These are phyloP conservation scores for Paxillus ammoniavirescens DNA, from an alignment of 768 basidiomycete genomes.

Conservation along the genomic window DNA sequence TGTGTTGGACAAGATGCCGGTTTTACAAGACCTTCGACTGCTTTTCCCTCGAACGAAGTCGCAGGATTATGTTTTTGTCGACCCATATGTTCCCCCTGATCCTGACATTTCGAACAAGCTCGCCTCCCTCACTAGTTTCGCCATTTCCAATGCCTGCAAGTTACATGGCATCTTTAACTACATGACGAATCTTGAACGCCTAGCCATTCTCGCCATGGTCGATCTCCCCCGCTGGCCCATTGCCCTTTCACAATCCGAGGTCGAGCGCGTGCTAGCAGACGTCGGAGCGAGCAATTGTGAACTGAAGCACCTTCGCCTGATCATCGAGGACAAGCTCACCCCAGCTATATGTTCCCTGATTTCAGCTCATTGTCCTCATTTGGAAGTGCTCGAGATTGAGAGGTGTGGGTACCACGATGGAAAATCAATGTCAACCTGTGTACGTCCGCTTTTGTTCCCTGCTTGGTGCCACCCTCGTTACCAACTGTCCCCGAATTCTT, in stretches of 20 bases:
- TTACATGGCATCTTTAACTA: slow-evolving; percentile 30
- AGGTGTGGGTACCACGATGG: slow-evolving; percentile 37
- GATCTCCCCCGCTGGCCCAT: slow-evolving; percentile 38
- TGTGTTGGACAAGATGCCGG: slow-evolving; percentile 30
- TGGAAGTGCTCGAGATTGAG: slow-evolving; percentile 34
- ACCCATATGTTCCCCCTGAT: slow-evolving; percentile 16
- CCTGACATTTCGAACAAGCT: slow-evolving; percentile 26
- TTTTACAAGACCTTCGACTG: slow-evolving; percentile 28
- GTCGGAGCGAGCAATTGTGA: slow-evolving; percentile 31
- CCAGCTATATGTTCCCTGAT: slow-evolving; percentile 29
- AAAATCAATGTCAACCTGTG: slow-evolving; percentile 34
- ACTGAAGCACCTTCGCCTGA: slow-evolving; percentile 33
- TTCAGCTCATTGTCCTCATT: slow-evolving; percentile 27
- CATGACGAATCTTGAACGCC: slow-evolving; percentile 26
- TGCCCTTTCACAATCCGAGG: slow-evolving; percentile 32
- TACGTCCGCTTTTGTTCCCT: slow-evolving; percentile 26
- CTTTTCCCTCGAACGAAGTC: slow-evolving; percentile 30
- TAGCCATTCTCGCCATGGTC: slow-evolving; percentile 33
- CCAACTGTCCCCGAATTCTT: slow-evolving; percentile 10
- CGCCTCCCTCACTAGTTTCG: slow-evolving; percentile 34
- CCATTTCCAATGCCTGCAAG: slow-evolving; percentile 34
- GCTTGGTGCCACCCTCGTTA: slow-evolving; percentile 4
- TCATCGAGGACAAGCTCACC: slow-evolving; percentile 36
- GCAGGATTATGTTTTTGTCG: slow-evolving; percentile 28
- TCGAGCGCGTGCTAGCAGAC: slow-evolving; percentile 29